Percentiles rank a stretch among this genome's conserved stretches.
These are phyloP conservation scores for Erysimum pusillum DNA, from an alignment of 441 rosid species.

Conservation along the genomic window DNA sequence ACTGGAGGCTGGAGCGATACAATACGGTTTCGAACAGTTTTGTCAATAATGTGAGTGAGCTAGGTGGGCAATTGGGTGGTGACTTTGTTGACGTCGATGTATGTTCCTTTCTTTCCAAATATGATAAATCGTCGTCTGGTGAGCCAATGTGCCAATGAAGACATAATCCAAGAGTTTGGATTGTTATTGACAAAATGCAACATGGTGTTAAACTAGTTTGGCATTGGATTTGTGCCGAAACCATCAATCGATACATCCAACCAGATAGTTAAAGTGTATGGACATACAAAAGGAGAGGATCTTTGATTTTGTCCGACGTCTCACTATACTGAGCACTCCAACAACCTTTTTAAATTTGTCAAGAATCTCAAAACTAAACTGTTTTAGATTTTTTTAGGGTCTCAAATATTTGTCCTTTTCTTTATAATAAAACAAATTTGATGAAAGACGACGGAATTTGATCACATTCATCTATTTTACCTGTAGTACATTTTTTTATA, in stretches of 20 bases:
- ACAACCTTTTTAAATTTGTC: background rate
- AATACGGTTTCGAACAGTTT: background rate
- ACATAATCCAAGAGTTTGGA: background rate
- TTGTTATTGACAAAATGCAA: background rate
- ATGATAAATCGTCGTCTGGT: background rate
- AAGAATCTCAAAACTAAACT: background rate
- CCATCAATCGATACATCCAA: background rate
- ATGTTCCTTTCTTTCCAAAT: background rate
- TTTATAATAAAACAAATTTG: constrained; percentile 6
- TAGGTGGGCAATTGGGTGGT: background rate
- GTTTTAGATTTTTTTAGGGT: background rate
- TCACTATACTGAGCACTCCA: too few relatives aligned
- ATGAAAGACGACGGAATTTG: constrained; percentile 31
- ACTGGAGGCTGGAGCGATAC: background rate
- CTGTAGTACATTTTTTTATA: constrained; percentile 13
- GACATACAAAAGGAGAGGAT: background rate
- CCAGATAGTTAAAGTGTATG: background rate
- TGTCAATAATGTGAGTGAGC: background rate
- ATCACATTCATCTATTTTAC: constrained; percentile 28
- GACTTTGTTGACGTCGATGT: background rate
- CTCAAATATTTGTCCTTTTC: constrained; percentile 24
- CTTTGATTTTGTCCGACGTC: background rate
- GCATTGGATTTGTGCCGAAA: background rate
- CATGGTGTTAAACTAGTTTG: background rate
- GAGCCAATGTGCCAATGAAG: background rate